A percentile compares a stretch with the other conserved stretches of the same genome.
Conservation (phyloP, 352 stramenopile genomes). For the Peronospora tabacina region DNA sequence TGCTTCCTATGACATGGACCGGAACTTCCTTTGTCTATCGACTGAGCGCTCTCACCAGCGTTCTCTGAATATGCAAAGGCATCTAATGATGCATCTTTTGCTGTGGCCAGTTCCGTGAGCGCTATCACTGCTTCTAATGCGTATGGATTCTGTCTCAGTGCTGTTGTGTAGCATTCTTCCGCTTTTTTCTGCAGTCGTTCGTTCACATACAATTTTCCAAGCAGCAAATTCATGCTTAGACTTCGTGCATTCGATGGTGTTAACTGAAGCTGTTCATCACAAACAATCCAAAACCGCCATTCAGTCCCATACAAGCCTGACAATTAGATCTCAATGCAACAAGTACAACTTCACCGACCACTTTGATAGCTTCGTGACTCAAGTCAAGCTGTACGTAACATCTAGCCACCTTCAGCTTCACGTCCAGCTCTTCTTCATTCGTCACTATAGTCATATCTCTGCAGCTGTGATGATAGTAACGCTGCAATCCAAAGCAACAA, state of each 20-base stretch:
- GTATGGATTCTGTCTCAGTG: slow-evolving; percentile 63
- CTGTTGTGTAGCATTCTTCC: slow-evolving; percentile 48
- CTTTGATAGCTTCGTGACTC: slow-evolving; percentile 51
- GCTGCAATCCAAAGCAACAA: slow-evolving; percentile 5
- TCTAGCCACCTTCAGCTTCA: slow-evolving; percentile 60
- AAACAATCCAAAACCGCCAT: not conserved
- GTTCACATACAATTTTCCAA: slow-evolving; percentile 53
- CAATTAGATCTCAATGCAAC: not conserved
- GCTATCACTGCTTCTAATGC: slow-evolving; percentile 72
- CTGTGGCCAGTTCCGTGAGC: slow-evolving; percentile 44
- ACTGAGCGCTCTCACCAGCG: slow-evolving; percentile 7
- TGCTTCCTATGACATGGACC: slow-evolving; percentile 18
- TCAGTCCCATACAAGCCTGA: not conserved
- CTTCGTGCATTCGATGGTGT: slow-evolving; percentile 32
- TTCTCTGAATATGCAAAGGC: slow-evolving; percentile 16
- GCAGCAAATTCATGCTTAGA: slow-evolving; percentile 55
- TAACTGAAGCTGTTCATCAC: slow-evolving; percentile 38
- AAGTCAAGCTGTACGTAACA: slow-evolving; percentile 57
- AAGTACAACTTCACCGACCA: slow-evolving; percentile 27
- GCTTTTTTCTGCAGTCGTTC: slow-evolving; percentile 59
- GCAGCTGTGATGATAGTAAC: slow-evolving; percentile 29
- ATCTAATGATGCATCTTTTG: slow-evolving; percentile 33
- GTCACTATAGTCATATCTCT: slow-evolving; percentile 18
- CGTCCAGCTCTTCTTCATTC: slow-evolving; percentile 20
- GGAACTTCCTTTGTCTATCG: not conserved